Evolutionary conservation across 306 rosid genomes (phyloP), one percentile per base, ranked within the genome.

Genomic region (Fragaria ananassa): DNA sequence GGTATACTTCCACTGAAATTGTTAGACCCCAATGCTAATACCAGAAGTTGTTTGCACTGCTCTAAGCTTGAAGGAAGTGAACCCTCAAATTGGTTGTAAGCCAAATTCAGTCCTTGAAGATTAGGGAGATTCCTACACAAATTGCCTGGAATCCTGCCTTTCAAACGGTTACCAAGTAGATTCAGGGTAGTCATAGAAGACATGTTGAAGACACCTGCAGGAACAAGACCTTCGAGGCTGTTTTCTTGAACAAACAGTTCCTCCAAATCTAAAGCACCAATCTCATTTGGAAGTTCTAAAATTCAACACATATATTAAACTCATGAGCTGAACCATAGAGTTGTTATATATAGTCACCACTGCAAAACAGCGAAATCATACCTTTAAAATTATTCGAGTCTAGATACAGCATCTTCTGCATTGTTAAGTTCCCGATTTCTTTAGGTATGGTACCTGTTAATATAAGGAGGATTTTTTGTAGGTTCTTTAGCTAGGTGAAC

Each of bases 381-480:
- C 81, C 81, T 35, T 57, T 21, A 14, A 78, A 44, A 8, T 45
- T 45, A 37, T 78, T 78, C 0, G 0, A 1, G 21, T 21, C 51
- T 9, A 78, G 76, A 19, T 27, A 62, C 9, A 71, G 3, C 15
- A 45, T 13, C 70, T 78, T 27, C 19, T 71, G 56, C 64, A 14
- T 34, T 25, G 71, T 70, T 27, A 78, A 18, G 51, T 78, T 78
- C n/a, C 77, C 77, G 4, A 73, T 44, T 46, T 63, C 75, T 63
- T 72, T 31, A 1, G 88, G 81, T 71, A 81, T 79, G 29, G 57
- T 78, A 53, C 88, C 85, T 81, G 79, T 41, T 41, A 41, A 58
- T 21, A 58, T 11, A 58, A 11, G 17, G 29, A 21, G 2, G 34
- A 21, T 15, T 58, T 49, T 17, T 14, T 49, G 54, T 49, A 49